These are phyloP conservation scores for Fusarium mexicanum DNA, from an alignment of 2,329 filamentous ascomycete species.

Conservation along the genomic window DNA sequence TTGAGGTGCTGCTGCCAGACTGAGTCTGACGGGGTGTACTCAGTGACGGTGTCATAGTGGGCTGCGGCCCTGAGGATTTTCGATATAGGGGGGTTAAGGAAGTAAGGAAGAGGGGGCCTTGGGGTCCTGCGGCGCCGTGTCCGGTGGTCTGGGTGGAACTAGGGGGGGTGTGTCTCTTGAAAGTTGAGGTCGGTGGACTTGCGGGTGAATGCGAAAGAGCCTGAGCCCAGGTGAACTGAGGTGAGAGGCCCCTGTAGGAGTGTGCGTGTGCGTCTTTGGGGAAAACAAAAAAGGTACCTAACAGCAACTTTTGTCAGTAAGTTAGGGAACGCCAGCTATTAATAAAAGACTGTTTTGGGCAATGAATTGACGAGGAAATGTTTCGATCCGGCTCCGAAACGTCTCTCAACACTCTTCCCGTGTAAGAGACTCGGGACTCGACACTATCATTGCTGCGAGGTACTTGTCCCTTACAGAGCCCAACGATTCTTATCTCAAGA, in stretches of 20 bases:
- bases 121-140: conserved; percentile 36
- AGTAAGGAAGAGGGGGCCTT: conserved; percentile 21
- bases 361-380: not conserved
- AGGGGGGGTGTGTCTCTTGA: conserved; percentile 20
- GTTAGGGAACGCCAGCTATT: conserved; percentile 10
- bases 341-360: conserved; percentile 16
- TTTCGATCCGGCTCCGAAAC: not conserved
- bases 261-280: conserved; percentile 30
- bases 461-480: not conserved
- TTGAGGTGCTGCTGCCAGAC: conserved; percentile 36
- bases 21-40: conserved; percentile 40
- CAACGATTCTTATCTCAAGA: conserved; percentile 28
- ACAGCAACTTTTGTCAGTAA: conserved; percentile 27
- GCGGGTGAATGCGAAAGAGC: conserved; percentile 9
- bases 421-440: conserved; percentile 9
- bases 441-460: conserved; percentile 7
- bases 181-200: not conserved
- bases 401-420: not conserved
- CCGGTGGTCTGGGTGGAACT: conserved; percentile 39
- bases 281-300: conserved; percentile 30
- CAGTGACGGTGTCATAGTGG: conserved; percentile 46
- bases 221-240: conserved; percentile 19
- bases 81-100: conserved; percentile 37
- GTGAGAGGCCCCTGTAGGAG: conserved; percentile 31
- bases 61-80: conserved; percentile 42